These are phyloP conservation scores for Pseudoperonospora humuli DNA, from an alignment of 352 stramenopile species.

Conservation along the genomic window DNA sequence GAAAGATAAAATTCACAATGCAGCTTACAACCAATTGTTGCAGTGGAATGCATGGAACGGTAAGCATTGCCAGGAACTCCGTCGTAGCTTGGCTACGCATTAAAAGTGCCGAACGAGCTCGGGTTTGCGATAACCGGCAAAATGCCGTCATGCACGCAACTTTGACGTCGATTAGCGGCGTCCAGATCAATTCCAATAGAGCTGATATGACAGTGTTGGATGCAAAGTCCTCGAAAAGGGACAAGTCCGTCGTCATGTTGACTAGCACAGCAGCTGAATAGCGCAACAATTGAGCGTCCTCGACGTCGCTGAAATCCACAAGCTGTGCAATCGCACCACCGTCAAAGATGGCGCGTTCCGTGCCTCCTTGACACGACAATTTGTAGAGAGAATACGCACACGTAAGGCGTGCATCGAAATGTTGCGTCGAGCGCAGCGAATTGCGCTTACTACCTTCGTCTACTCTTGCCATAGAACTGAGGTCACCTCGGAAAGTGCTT, in stretches of 20 bases:
- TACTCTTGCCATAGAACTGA: conserved; percentile 14
- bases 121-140: conserved; percentile 42
- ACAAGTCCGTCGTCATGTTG: conserved; percentile 49
- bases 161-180: conserved; percentile 56
- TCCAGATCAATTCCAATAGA: conserved; percentile 67
- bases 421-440: conserved; percentile 16
- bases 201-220: conserved; percentile 42
- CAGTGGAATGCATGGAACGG: conserved; percentile 41
- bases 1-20: conserved; percentile 63
- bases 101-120: conserved; percentile 27
- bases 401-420: conserved; percentile 49
- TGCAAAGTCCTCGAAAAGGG: conserved; percentile 43
- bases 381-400: conserved; percentile 77
- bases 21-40: conserved; percentile 56
- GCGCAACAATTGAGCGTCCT: conserved; percentile 43
- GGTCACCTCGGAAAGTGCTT: conserved; percentile 32
- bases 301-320: conserved; percentile 61
- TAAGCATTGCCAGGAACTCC: conserved; percentile 65
- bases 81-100: conserved; percentile 40
- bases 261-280: conserved; percentile 55
- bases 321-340: conserved; percentile 60
- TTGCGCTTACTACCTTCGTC: conserved; percentile 13
- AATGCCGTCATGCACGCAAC: conserved; percentile 55
- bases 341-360: conserved; percentile 51
- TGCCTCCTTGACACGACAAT: conserved; percentile 50